Evolutionary conservation across 805 yeast genomes (phyloP), one percentile per base, ranked within the genome.

Genomic region (Tetrapisispora pingtungensis): DNA sequence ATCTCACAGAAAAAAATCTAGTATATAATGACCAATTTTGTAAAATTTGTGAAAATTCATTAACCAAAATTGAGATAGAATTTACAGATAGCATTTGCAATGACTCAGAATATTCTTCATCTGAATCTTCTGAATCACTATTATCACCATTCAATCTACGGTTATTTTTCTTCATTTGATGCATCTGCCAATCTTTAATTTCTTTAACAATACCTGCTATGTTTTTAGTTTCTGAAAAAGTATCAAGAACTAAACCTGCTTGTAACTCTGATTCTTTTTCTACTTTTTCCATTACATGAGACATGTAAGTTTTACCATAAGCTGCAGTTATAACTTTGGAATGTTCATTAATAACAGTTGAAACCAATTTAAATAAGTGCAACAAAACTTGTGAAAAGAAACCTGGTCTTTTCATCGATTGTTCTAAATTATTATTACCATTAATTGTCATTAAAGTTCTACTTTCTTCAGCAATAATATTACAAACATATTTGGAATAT

Each of bases 251-350:
- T 36, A 93, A 69, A 0, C 95, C 94, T 22, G 90, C 81, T 58
- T 93, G 98, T n/a, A 89, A 71, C 58, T 93, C 98, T 27, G 93
- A 81, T 58, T 93, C 98, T 41, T 75, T 69, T 63, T 90, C 95
- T 28, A 93, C 81, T 41, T 76, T 75, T 17, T 74, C 77, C 52
- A 89, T 72, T 10, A 90, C 88, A 30, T 72, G 72, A 3, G 73
- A 65, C 70, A 89, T 79, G 14, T 80, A 79, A 10, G 65, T 49
- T 4, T 51, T 48, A 17, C 90, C 95, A 57, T 93, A 93, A 57
- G 80, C 82, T 40, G 71, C 72, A 35, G 73, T 75, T 24, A 93
- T 87, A 33, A 93, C 74, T 10, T 80, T 81, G 0, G 93, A 77
- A 59, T 93, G 97, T 56, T 88, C 96, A 37, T 80, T 79, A 19